Evolutionary conservation across 202 grass and related monocot genomes (phyloP).

Genomic region (Setaria viridis): DNA sequence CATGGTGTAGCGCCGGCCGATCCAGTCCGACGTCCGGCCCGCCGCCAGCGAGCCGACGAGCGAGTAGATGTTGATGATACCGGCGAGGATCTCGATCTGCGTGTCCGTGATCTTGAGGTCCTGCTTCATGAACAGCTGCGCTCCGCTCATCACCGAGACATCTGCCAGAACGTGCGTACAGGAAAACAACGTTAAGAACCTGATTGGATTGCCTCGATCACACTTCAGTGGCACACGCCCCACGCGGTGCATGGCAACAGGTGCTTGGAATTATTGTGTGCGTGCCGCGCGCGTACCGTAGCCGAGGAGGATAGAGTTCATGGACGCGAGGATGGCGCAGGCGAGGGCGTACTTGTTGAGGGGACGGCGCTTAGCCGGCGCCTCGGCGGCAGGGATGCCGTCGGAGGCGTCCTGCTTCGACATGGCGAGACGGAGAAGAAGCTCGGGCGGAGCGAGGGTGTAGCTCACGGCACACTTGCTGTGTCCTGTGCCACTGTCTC

Average conservation of each 20-base stretch:
- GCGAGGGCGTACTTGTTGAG: conserved; percentile 82
- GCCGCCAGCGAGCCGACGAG: conserved; percentile 81
- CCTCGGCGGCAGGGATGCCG: conserved; percentile 50
- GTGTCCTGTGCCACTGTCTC: not conserved
- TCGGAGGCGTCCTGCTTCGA: conserved; percentile 18
- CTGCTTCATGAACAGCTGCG: conserved; percentile 64
- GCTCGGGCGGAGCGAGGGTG: not conserved
- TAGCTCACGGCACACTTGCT: not conserved
- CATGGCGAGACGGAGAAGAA: conserved; percentile 29
- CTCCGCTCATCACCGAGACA: conserved; percentile 87
- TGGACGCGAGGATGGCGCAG: conserved; percentile 82
- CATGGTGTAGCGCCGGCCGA: conserved; percentile 91
- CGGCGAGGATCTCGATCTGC: conserved; percentile 75
- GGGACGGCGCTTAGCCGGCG: conserved; percentile 56
- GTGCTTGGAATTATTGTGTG: not conserved
- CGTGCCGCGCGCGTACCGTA: conserved; percentile 56
- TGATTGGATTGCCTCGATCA: not conserved
- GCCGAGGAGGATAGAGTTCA: conserved; percentile 83
- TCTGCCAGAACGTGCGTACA: conserved; percentile 30
- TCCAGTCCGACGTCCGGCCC: conserved; percentile 80
- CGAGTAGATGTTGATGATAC: conserved; percentile 81
- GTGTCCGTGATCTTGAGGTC: conserved; percentile 75
- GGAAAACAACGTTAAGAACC: not conserved
- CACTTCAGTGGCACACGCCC: not conserved
- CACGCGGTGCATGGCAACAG: not conserved